Evolutionary conservation across 352 stramenopile genomes (phyloP), one percentile per base, ranked within the genome.

Genomic region (Phytophthora pisi): DNA sequence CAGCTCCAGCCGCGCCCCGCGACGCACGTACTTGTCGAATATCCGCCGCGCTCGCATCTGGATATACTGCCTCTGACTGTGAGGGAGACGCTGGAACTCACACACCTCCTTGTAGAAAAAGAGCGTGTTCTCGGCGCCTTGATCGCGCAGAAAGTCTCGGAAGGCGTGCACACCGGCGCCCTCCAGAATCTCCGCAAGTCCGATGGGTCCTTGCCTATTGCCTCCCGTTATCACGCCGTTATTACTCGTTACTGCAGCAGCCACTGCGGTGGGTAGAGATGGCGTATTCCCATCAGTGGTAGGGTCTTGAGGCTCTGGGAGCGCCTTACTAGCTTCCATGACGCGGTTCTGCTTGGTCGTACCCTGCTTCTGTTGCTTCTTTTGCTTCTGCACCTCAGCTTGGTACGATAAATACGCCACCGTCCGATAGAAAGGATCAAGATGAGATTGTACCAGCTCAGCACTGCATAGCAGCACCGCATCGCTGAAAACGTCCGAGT

Each of bases 51-150:
- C 84, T 15, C 86, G 82, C 70, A 78, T 87, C 31, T 90, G 78
- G 51, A 92, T 92, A 63, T 92, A 92, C 55, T 89, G 78, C 24
- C 74, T 77, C 58, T 92, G 82, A 23, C 79, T 80, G 51, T 92
- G 84, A 5, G 81, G 81, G 1, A 92, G 61, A 9, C 85, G 57
- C 61, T 92, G 81, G 57, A 90, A 92, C 61, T 92, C 81, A 36
- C 78, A 81, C 13, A 90, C 82, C 30, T 92, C 84, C 51, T 89
- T 88, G 70, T 89, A 90, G 46, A 92, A 92, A 7, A 90, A 72
- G 4, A 92, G 46, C 28, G 71, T 82, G 56, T 84, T 82, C 34
- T 90, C 84, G 9, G 68, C 54, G 30, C 72, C 72, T 45, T 89
- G 61, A 18, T 89, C 68, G 45, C 77, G 77, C 6, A 92, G 53